Conservation (phyloP, 192 early-diverging fungal genomes). For the Backusella tuberculispora region DNA sequence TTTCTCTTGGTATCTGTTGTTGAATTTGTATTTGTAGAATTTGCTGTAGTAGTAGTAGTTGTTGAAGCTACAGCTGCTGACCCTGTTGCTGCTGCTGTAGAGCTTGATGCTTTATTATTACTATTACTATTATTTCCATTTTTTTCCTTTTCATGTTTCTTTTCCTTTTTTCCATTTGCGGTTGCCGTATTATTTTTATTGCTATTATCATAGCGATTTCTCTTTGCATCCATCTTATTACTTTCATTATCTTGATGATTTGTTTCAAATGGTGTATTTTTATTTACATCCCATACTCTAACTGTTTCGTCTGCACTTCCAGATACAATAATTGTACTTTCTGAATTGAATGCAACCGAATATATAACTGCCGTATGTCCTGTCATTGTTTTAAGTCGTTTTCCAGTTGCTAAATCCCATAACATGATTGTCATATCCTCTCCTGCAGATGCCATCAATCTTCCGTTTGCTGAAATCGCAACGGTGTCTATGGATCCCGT, state of each 20-base stretch:
- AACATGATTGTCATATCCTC: constrained; percentile 79
- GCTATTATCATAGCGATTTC: constrained; percentile 11
- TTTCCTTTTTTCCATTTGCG: constrained; percentile 21
- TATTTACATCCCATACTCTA: constrained; percentile 86
- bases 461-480: constrained; percentile 92
- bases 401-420: constrained; percentile 92
- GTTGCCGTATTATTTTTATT: not conserved
- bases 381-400: constrained; percentile 76
- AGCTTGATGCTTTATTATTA: not conserved
- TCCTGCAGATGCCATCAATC: constrained; percentile 86
- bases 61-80: not conserved
- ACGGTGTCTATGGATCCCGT: constrained; percentile 81
- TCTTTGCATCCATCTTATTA: constrained; percentile 2
- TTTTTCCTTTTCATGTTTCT: constrained; percentile 21
- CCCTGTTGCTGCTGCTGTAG: not conserved
- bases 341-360: constrained; percentile 85
- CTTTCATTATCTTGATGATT: not conserved
- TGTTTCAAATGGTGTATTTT: constrained; percentile 34
- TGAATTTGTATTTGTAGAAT: not conserved
- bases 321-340: constrained; percentile 80
- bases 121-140: constrained; percentile 16
- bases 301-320: constrained; percentile 90
- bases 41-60: not conserved
- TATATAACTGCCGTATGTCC: constrained; percentile 88
- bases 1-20: constrained; percentile 27